Conservation (phyloP, 2,329 filamentous ascomycete genomes). For the Westerdykella sp. region DNA sequence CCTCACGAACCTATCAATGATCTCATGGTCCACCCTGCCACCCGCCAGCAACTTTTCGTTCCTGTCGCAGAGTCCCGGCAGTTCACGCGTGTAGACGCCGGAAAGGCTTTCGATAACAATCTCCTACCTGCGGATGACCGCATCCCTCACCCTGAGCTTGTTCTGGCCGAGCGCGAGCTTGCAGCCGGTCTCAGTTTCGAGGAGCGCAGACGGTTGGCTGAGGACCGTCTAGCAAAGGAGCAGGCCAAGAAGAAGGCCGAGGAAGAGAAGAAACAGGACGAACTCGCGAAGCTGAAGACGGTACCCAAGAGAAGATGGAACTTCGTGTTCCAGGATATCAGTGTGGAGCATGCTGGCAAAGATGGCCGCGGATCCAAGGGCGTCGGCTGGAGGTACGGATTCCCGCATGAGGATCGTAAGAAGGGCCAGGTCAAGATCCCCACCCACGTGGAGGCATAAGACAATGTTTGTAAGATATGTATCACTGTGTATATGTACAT, state of each 20-base stretch:
- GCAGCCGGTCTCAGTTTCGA: slow-evolving; percentile 24
- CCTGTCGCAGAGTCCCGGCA: slow-evolving; percentile 58
- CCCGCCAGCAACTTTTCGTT: slow-evolving; percentile 54
- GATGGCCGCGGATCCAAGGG: slow-evolving; percentile 50
- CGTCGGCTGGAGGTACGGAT: slow-evolving; percentile 56
- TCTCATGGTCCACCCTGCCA: slow-evolving; percentile 53
- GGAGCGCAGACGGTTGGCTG: slow-evolving; percentile 32
- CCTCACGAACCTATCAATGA: slow-evolving; percentile 60
- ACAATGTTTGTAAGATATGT: slow-evolving; percentile 16
- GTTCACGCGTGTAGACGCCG: slow-evolving; percentile 61
- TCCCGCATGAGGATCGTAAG: slow-evolving; percentile 57
- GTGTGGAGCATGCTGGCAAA: slow-evolving; percentile 49
- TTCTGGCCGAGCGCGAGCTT: slow-evolving; percentile 40
- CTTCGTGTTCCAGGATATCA: slow-evolving; percentile 55
- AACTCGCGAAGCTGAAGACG: slow-evolving; percentile 39
- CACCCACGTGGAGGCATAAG: slow-evolving; percentile 47
- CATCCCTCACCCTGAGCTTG: slow-evolving; percentile 57
- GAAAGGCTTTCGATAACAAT: slow-evolving; percentile 53
- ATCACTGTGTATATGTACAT: slow-evolving; percentile 17
- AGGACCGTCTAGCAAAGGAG: slow-evolving; percentile 19
- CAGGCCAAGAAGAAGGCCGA: slow-evolving; percentile 37
- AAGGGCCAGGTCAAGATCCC: slow-evolving; percentile 59
- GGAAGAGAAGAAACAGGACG: slow-evolving; percentile 40
- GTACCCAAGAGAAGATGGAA: slow-evolving; percentile 51
- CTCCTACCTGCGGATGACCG: slow-evolving; percentile 58